A percentile compares a stretch with the other conserved stretches of the same genome.
These are phyloP conservation scores for Coemansia sp. DNA, from an alignment of 192 early-diverging fungal genomes.

Conservation along the genomic window DNA sequence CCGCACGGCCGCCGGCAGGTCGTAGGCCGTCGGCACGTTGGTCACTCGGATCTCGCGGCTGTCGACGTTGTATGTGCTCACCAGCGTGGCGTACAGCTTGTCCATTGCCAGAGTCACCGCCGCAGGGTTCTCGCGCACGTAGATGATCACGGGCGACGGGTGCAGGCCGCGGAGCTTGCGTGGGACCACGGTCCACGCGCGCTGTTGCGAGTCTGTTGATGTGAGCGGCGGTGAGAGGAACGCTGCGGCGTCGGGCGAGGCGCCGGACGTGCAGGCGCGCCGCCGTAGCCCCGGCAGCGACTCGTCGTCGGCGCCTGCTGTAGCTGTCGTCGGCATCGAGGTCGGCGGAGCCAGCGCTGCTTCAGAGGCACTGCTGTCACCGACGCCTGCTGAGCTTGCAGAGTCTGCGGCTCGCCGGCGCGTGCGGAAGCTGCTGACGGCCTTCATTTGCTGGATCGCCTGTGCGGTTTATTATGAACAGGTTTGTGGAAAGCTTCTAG, in stretches of 20 bases:
- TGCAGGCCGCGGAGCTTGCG: constrained; percentile 50
- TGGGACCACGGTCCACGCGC: constrained; percentile 36
- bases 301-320: not conserved
- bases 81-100: constrained; percentile 34
- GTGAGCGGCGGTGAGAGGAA: constrained; percentile 30
- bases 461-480: no score
- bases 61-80: constrained; percentile 26
- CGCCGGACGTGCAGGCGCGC: constrained; percentile 28
- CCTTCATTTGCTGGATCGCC: constrained; percentile 18
- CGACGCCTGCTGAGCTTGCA: constrained; percentile 14
- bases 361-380: not conserved
- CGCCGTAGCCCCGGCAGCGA: constrained; percentile 11
- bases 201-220: not conserved
- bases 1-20: constrained; percentile 40
- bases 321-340: not conserved
- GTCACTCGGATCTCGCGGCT: constrained; percentile 38
- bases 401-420: constrained; percentile 25
- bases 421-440: constrained; percentile 34
- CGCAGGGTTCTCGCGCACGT: constrained; percentile 35
- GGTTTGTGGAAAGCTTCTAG: constrained; percentile 7
- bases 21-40: constrained; percentile 40
- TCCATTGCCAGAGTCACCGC: constrained; percentile 34
- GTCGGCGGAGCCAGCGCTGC: not conserved
- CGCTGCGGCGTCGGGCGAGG: constrained; percentile 10
- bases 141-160: constrained; percentile 34